phyloP scores from a whole-genome alignment of 2,329 filamentous ascomycete genomes.

The Chaetomiaceae sp. region DNA sequence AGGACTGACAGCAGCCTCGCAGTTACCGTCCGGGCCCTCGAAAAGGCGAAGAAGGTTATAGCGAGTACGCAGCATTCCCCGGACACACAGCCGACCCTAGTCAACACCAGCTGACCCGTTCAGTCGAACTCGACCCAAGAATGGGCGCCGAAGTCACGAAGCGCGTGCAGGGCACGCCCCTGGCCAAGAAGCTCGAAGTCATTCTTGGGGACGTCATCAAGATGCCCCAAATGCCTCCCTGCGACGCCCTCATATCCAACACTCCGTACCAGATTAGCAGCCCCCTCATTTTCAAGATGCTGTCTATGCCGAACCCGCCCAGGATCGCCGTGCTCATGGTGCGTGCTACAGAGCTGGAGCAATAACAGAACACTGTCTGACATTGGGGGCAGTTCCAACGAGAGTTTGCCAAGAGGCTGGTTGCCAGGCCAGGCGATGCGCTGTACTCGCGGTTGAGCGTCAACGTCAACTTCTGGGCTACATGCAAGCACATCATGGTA shows the following conservation, averaged over 20 bases:
- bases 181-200: constrained; percentile 79
- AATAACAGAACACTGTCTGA: constrained; percentile 40
- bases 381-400: constrained; percentile 62
- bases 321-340: constrained; percentile 69
- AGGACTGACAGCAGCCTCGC: constrained; percentile 51
- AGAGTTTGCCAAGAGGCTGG: constrained; percentile 87
- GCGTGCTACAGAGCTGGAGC: background rate
- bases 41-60: constrained; percentile 75
- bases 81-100: background rate
- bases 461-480: constrained; percentile 84
- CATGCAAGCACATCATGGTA: constrained; percentile 61
- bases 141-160: constrained; percentile 95
- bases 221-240: constrained; percentile 56
- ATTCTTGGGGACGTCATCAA: constrained; percentile 93
- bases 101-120: constrained; percentile 42
- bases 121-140: constrained; percentile 85
- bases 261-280: constrained; percentile 80
- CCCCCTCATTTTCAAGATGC: constrained; percentile 81
- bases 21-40: constrained; percentile 81
- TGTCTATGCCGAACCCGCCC: constrained; percentile 76
- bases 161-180: constrained; percentile 84
- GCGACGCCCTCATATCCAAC: constrained; percentile 71
- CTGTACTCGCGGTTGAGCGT: constrained; percentile 88
- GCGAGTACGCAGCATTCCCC: constrained; percentile 37
- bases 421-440: constrained; percentile 65